phyloP scores from a whole-genome alignment of 1,284 basidiomycete species.

The Trichosporon sp. region DNA sequence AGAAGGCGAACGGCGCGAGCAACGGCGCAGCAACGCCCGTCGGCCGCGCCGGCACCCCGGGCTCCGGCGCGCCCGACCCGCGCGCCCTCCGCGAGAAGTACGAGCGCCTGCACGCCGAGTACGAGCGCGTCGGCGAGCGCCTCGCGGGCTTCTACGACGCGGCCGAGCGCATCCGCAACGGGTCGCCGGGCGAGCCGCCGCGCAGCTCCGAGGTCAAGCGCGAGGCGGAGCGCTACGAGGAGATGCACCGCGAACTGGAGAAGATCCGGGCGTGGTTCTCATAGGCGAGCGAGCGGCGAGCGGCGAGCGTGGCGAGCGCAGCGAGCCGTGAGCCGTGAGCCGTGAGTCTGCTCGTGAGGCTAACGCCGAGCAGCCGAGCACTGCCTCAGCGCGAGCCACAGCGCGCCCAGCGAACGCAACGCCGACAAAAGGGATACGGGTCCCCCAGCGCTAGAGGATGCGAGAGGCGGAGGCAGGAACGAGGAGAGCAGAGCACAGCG shows the following conservation, averaged over 20 bases:
- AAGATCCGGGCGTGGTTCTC: slow-evolving; percentile 40
- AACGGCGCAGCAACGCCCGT: not conserved
- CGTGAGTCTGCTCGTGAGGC: too few relatives aligned
- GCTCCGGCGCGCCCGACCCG: slow-evolving; percentile 14
- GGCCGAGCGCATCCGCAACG: slow-evolving; percentile 21
- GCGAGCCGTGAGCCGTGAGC: not conserved
- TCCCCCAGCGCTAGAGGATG: too few relatives aligned
- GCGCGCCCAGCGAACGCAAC: too few relatives aligned
- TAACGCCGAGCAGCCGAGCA: too few relatives aligned
- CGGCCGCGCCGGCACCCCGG: not conserved
- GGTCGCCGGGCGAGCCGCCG: slow-evolving; percentile 2
- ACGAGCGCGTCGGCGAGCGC: slow-evolving; percentile 30
- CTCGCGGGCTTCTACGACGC: slow-evolving; percentile 28
- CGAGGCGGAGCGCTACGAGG: slow-evolving; percentile 35
- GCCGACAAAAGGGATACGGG: too few relatives aligned
- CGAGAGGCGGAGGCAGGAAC: not conserved
- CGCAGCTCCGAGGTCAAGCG: slow-evolving; percentile 22
- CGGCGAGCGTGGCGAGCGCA: not conserved
- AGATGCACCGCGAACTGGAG: slow-evolving; percentile 40
- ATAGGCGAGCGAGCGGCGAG: too few relatives aligned
- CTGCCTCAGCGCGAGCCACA: too few relatives aligned
- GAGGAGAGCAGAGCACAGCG: too few relatives aligned
- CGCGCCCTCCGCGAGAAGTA: slow-evolving; percentile 36
- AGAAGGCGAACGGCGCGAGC: not conserved
- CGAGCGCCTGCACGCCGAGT: slow-evolving; percentile 40